phyloP scores from a whole-genome alignment of 441 rosid species.

The Kokia cookei region DNA sequence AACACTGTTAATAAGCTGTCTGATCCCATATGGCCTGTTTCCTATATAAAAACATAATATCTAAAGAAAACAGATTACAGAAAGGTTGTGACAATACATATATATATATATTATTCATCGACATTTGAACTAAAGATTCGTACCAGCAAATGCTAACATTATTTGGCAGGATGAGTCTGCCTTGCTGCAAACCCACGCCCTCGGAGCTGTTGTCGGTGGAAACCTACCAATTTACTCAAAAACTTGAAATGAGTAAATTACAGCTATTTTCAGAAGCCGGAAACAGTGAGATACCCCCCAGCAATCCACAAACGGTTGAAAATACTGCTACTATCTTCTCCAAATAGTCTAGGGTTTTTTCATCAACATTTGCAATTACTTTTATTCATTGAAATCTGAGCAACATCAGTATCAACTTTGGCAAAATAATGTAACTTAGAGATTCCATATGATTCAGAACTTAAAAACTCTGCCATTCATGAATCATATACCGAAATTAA shows the following conservation, averaged over 20 bases:
- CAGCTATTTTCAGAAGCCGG: neutral
- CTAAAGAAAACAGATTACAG: neutral
- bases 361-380: neutral
- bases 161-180: neutral
- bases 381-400: no score
- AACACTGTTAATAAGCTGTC: neutral
- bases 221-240: neutral
- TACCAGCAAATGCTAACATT: slow-evolving; percentile 25
- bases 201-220: neutral
- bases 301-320: neutral
- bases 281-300: neutral
- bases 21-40: neutral
- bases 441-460: no score
- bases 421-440: no score
- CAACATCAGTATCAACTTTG: no score
- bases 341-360: neutral
- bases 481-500: neutral
- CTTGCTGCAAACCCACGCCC: no score
- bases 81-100: no score
- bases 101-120: no score
- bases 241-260: neutral
- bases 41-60: neutral
- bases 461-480: neutral
- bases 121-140: neutral
- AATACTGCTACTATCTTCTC: neutral